Conservation (phyloP, 164 flowering plant genomes). For the Taxillus chinensis region DNA sequence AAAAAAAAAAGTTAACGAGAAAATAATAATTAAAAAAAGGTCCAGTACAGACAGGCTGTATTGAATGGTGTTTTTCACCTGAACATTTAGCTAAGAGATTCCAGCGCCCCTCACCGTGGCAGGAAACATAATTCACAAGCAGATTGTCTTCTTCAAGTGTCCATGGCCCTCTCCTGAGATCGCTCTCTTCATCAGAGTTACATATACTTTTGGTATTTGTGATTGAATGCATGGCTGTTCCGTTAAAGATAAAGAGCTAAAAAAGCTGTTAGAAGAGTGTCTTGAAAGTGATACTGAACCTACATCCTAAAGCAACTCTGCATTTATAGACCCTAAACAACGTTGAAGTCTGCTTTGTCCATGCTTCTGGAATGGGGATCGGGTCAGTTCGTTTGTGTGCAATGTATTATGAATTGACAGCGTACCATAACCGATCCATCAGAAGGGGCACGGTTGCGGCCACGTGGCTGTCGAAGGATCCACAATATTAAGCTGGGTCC, state of each 20-base stretch:
- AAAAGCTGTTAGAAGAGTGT: not conserved
- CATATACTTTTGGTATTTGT: slow-evolving; percentile 1
- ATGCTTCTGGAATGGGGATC: not conserved
- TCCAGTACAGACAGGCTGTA: no score
- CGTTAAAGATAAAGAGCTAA: not conserved
- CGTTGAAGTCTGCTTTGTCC: not conserved
- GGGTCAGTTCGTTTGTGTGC: not conserved
- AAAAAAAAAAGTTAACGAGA: not conserved
- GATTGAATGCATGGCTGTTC: not conserved
- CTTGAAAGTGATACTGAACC: not conserved
- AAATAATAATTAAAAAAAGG: not conserved
- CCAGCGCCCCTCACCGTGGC: slow-evolving; percentile 52
- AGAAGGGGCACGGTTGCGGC: not conserved
- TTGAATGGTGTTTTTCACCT: slow-evolving; percentile 16
- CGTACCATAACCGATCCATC: not conserved
- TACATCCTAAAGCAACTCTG: slow-evolving; percentile 1
- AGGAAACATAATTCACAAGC: slow-evolving; percentile 33
- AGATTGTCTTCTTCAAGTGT: slow-evolving; percentile 44
- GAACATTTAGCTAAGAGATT: slow-evolving; percentile 41
- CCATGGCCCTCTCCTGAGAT: slow-evolving; percentile 51
- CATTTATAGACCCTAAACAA: no score
- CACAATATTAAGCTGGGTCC: not conserved
- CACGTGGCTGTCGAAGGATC: not conserved
- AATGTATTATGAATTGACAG: not conserved
- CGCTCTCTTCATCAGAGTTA: slow-evolving; percentile 18